Conservation (phyloP, 164 flowering plant genomes). For the Magnolia kwangsiensis region DNA sequence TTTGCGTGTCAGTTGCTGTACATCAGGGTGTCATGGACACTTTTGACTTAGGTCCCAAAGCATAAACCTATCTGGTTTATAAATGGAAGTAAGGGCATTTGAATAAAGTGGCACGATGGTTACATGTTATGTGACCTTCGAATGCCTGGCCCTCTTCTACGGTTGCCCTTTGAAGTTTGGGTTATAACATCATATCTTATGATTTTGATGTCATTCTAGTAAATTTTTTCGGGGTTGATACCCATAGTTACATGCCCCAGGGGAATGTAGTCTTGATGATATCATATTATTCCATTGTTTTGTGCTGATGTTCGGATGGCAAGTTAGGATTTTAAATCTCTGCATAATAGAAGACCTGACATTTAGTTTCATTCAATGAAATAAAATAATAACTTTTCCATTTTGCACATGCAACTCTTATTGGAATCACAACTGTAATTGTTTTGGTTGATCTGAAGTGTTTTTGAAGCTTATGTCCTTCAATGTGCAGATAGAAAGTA, state of each 20-base stretch:
- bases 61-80: too few species aligned
- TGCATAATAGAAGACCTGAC: not conserved
- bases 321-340: not conserved
- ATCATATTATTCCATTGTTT: not conserved
- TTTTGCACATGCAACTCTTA: not conserved
- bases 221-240: too few species aligned
- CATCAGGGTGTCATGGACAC: too few species aligned
- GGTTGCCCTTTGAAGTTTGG: not conserved
- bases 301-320: not conserved
- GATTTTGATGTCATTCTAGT: not conserved
- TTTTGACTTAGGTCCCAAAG: too few species aligned
- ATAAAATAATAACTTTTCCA: not conserved
- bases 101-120: too few species aligned
- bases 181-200: not conserved
- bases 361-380: not conserved
- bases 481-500: constrained; percentile 76
- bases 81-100: too few species aligned
- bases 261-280: not conserved
- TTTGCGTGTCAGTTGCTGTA: too few species aligned
- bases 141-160: not conserved
- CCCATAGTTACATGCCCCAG: too few species aligned
- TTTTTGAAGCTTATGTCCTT: not conserved
- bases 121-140: not conserved
- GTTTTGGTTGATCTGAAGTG: not conserved
- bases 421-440: not conserved